Evolutionary conservation across 1,139 yeast genomes (phyloP).

Genomic region (Kluyveromyces marxianus): DNA sequence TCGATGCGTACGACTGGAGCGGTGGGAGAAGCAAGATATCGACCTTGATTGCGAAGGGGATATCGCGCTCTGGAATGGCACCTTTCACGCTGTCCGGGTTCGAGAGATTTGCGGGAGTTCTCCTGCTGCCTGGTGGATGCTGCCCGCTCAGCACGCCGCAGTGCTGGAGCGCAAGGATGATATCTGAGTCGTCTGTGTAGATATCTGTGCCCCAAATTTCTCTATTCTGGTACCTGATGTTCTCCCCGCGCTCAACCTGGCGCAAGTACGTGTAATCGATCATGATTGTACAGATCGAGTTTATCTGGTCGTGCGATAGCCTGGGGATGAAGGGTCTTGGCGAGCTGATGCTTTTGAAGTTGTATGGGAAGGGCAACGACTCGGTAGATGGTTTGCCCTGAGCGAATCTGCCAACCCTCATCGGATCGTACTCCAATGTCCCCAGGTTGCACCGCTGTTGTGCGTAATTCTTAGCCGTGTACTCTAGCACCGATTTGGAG

Average conservation of each 20-base stretch:
- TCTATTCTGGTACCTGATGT: conserved; percentile 35
- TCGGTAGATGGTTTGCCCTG: conserved; percentile 1
- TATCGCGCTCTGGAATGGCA: conserved; percentile 22
- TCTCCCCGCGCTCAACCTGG: conserved; percentile 17
- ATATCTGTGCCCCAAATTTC: conserved; percentile 88
- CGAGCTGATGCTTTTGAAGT: conserved; percentile 9
- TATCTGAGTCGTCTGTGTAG: conserved; percentile 89
- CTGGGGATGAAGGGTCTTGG: conserved; percentile 27
- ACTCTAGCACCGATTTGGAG: conserved; percentile 15
- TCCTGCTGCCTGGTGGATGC: conserved; percentile 10
- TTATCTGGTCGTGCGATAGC: conserved; percentile 15
- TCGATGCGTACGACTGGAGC: conserved; percentile 53
- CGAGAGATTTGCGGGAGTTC: conserved; percentile 32
- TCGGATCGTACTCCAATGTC: conserved; percentile 19
- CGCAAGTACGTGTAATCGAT: conserved; percentile 19
- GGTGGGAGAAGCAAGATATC: conserved; percentile 66
- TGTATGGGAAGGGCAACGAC: conserved; percentile 25
- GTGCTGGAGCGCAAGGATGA: conserved; percentile 67
- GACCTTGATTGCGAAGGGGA: conserved; percentile 51
- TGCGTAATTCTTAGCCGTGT: conserved; percentile 13
- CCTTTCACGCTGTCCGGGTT: conserved; percentile 28
- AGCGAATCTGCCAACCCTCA: conserved; percentile 14
- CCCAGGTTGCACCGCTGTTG: conserved; percentile 14
- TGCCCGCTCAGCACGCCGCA: conserved; percentile 46
- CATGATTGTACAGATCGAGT: conserved; percentile 17